Base-by-base conservation (phyloP, 2,329 filamentous ascomycete genomes). In the Sordariomycetes sp. region DNA sequence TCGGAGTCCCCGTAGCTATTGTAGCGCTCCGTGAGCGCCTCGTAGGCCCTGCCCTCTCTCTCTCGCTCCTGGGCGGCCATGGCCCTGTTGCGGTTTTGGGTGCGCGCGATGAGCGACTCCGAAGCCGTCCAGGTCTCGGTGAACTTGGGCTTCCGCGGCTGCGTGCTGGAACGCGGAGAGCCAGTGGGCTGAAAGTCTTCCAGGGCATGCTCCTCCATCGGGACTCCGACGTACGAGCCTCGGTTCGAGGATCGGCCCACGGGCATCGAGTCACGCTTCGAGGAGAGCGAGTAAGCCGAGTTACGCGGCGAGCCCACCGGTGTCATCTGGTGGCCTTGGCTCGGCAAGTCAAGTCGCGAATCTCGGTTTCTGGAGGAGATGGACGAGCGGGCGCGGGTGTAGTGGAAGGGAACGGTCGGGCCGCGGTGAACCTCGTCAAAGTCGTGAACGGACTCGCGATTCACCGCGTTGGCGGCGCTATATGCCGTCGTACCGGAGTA, bases 331-430 rank as follows among this genome's bases (percentile, higher is more conserved):
- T 82, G 78, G 61, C 82, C 77, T 52, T 79, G 72, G 61, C 75
- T 76, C 10, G 81, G 78, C 13, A 82, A 72, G 62, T 84, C 74
- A 58, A 72, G 60, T 42, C 76, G 77, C 0, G 82, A 82, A 61
- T 81, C 75, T 54, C 75, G 74, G 45, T 76, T 79, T 25, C 72
- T 72, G 53, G 77, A 69, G 3, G 80, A 82, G 35, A 79, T 77
- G 12, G 79, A 77, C 2, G 84, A 89, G 53, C 79, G 74, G 17
- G 74, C 77, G 36, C 90, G 82, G 0, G 88, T 95, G 66, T 94
- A 85, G 70, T 88, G 81, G 69, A 95, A 96, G 0, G 90, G 85
- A 54, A 96, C 76, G 1, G 79, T 79, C 1, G 75, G 76, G 72
- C 71, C 8, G 76, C 62, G 42, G 8, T 10, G 32, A 3, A 35